phyloP scores from a whole-genome alignment of 306 rosid genomes.

The Cicer arietinum region DNA sequence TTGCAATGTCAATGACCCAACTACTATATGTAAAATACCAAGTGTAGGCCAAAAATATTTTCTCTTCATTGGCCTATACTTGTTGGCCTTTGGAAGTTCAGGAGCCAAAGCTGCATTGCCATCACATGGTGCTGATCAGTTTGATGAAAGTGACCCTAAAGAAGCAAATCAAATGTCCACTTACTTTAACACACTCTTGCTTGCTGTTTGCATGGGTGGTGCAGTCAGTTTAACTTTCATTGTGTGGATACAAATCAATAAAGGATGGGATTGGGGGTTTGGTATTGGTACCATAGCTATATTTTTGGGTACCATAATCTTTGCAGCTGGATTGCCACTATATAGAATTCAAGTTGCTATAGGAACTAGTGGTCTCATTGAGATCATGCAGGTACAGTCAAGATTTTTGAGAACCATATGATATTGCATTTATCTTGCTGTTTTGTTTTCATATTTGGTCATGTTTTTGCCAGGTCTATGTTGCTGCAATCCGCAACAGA shows the following conservation, averaged over 20 bases:
- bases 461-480: slow-evolving; percentile 65
- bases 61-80: slow-evolving; percentile 70
- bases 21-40: slow-evolving; percentile 54
- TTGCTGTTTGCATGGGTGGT: slow-evolving; percentile 75
- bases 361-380: slow-evolving; percentile 64
- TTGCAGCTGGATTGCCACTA: slow-evolving; percentile 68
- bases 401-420: background rate
- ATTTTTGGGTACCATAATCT: slow-evolving; percentile 53
- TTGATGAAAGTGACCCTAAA: slow-evolving; percentile 73
- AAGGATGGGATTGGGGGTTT: slow-evolving; percentile 94
- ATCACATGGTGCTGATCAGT: slow-evolving; percentile 93
- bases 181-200: slow-evolving; percentile 71
- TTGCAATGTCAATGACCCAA: slow-evolving; percentile 54
- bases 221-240: slow-evolving; percentile 69
- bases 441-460: slow-evolving; percentile 4
- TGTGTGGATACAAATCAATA: slow-evolving; percentile 76
- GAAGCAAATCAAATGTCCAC: slow-evolving; percentile 77
- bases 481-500: slow-evolving; percentile 80
- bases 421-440: slow-evolving; percentile 4
- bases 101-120: slow-evolving; percentile 85
- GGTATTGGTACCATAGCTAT: slow-evolving; percentile 68
- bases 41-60: slow-evolving; percentile 55
- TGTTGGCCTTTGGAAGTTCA: slow-evolving; percentile 64
- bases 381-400: slow-evolving; percentile 62
- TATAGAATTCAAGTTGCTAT: slow-evolving; percentile 64